phyloP scores from a whole-genome alignment of 129 eudicot genomes.

The Sambucus nigra region DNA sequence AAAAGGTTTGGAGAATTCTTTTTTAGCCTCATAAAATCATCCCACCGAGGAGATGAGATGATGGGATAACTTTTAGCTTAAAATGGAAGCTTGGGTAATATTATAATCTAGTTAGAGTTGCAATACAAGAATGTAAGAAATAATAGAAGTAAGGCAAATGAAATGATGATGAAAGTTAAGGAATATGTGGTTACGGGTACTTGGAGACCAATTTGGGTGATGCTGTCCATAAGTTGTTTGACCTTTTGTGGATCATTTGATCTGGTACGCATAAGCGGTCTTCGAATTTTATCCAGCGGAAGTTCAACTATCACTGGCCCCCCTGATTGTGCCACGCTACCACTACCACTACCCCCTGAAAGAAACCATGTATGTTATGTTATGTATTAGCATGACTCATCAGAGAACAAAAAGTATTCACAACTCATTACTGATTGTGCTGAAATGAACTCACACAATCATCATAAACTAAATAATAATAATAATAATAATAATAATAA shows the following conservation, averaged over 20 bases:
- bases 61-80: no score
- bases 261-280: conserved; percentile 95
- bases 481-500: no score
- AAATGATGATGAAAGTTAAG: background rate
- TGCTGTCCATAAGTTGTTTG: conserved; percentile 88
- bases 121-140: background rate
- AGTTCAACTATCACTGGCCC: conserved; percentile 77
- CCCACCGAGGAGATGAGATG: no score
- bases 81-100: no score
- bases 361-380: background rate
- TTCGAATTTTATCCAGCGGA: conserved; percentile 72
- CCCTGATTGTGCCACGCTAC: conserved; percentile 31
- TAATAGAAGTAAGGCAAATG: background rate
- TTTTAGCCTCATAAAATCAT: no score
- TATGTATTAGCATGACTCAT: background rate
- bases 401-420: background rate
- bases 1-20: no score
- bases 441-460: no score
- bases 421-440: no score
- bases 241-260: conserved; percentile 77
- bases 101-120: no score
- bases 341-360: background rate
- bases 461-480: no score
- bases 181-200: conserved; percentile 56
- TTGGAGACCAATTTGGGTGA: conserved; percentile 88